Conservation (phyloP, 331 rosid species). For the Acacia concinna region DNA sequence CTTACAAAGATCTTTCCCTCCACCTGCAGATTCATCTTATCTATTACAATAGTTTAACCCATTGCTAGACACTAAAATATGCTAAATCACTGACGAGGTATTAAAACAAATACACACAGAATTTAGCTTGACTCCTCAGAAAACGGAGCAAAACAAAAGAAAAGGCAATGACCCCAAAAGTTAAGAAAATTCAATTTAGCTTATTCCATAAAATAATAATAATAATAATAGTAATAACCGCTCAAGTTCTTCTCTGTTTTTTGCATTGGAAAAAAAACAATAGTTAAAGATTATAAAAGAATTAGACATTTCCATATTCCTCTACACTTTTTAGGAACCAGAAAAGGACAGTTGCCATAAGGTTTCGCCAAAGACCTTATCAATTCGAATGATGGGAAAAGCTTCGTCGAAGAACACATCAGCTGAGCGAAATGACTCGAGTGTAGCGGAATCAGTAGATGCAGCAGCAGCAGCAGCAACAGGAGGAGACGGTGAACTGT, state of each 20-base stretch:
- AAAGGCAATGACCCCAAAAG: constrained; percentile 17
- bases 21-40: constrained; percentile 56
- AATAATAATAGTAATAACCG: neutral
- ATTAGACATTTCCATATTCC: neutral
- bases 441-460: constrained; percentile 43
- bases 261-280: neutral
- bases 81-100: constrained; percentile 4
- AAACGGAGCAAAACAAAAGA: constrained; percentile 9
- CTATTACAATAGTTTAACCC: constrained; percentile 21
- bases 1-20: constrained; percentile 75
- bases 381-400: constrained; percentile 52
- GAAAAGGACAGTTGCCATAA: neutral
- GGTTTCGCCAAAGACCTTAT: constrained; percentile 57
- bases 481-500: constrained; percentile 32
- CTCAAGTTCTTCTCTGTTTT: constrained; percentile 13
- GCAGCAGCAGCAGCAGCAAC: constrained; percentile 44
- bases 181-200: neutral
- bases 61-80: constrained; percentile 25
- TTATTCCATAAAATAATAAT: constrained; percentile 18
- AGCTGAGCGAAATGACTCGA: constrained; percentile 44
- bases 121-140: constrained; percentile 26
- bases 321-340: neutral
- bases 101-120: neutral
- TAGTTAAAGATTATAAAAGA: neutral
- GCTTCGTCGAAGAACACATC: constrained; percentile 47